A percentile compares a stretch with the other conserved stretches of the same genome.
Conservation (phyloP, 2,329 filamentous ascomycete species). For the Claviceps paspali region DNA sequence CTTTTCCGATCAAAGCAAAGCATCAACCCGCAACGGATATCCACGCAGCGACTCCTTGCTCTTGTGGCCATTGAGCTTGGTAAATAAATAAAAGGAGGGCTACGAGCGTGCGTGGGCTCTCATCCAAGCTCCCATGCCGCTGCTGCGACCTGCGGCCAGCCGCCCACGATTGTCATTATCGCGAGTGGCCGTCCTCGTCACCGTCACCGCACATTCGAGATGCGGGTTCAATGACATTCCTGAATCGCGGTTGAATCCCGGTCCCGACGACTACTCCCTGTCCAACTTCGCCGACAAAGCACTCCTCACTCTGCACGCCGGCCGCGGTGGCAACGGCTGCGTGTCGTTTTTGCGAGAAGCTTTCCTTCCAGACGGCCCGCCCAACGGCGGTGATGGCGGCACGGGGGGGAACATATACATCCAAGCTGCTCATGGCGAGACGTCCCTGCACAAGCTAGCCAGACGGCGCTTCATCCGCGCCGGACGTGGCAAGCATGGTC, state of each 20-base stretch:
- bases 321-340: constrained; percentile 76
- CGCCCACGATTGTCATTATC: constrained; percentile 2
- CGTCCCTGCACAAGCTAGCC: constrained; percentile 81
- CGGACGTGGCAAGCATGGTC: constrained; percentile 60
- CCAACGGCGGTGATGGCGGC: constrained; percentile 90
- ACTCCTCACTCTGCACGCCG: constrained; percentile 60
- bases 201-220: background rate
- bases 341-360: constrained; percentile 90
- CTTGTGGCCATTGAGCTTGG: too few species aligned
- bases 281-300: constrained; percentile 82
- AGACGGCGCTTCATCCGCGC: constrained; percentile 61
- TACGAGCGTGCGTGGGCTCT: too few species aligned
- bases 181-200: background rate
- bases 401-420: constrained; percentile 88
- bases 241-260: constrained; percentile 56
- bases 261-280: constrained; percentile 68
- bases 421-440: constrained; percentile 81
- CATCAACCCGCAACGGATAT: too few species aligned
- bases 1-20: too few species aligned
- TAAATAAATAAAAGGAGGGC: too few species aligned
- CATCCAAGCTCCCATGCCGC: constrained; percentile 3
- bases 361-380: constrained; percentile 72
- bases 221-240: constrained; percentile 18
- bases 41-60: too few species aligned
- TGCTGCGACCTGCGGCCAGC: constrained; percentile 3